These are phyloP conservation scores for Thinopyrum elongatum DNA, from an alignment of 176 grass and related monocot species.

Conservation along the genomic window DNA sequence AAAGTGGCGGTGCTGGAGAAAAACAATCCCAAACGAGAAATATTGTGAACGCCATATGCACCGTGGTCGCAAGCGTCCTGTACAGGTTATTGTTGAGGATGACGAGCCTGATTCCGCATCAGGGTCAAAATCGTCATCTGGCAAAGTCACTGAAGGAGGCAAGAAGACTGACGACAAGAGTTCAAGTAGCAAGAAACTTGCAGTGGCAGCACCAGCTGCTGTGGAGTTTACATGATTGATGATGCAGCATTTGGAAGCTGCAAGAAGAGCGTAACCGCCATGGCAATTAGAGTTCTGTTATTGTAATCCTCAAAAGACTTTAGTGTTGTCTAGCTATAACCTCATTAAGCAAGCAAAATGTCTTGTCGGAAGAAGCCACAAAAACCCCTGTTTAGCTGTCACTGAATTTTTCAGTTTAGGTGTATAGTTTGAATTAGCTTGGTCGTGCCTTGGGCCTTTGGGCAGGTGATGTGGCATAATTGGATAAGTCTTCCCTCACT, in stretches of 20 bases:
- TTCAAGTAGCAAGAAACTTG: slow-evolving; percentile 54
- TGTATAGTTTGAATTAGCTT: slow-evolving; percentile 72
- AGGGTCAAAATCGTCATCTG: slow-evolving; percentile 41
- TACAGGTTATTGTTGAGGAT: slow-evolving; percentile 57
- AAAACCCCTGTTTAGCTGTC: slow-evolving; percentile 38
- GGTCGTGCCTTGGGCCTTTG: slow-evolving; percentile 23
- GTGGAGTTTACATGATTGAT: slow-evolving; percentile 57
- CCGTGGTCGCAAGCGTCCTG: slow-evolving; percentile 58
- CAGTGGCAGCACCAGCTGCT: slow-evolving; percentile 45
- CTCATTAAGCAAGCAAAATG: slow-evolving; percentile 47
- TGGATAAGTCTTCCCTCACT: slow-evolving; percentile 43
- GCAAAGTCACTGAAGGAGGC: slow-evolving; percentile 38
- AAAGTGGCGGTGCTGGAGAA: slow-evolving; percentile 67
- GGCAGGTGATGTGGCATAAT: slow-evolving; percentile 40
- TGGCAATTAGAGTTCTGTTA: slow-evolving; percentile 43
- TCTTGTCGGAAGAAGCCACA: slow-evolving; percentile 38
- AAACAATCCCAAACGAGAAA: slow-evolving; percentile 55
- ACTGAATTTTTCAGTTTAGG: slow-evolving; percentile 54
- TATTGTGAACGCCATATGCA: slow-evolving; percentile 66
- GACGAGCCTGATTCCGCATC: slow-evolving; percentile 51
- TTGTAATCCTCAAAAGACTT: slow-evolving; percentile 49
- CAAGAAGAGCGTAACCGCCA: slow-evolving; percentile 42
- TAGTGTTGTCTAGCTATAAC: slow-evolving; percentile 66
- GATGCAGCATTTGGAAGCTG: slow-evolving; percentile 34
- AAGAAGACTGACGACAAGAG: slow-evolving; percentile 47